phyloP scores from a whole-genome alignment of 1,284 basidiomycete genomes.

The Pisolithus thermaeus region DNA sequence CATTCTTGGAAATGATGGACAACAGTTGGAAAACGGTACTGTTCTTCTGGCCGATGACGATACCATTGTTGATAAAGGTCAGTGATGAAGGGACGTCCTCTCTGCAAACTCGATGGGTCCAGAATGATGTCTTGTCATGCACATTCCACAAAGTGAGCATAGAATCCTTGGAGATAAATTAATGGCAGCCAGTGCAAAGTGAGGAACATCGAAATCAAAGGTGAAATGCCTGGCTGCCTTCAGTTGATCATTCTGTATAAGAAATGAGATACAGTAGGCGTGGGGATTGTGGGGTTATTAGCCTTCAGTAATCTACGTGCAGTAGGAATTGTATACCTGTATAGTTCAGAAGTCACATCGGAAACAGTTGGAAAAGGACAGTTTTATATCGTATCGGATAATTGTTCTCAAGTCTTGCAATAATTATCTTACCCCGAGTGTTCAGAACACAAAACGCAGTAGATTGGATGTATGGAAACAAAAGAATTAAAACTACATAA shows the following conservation, averaged over 20 bases:
- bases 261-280: slow-evolving; percentile 74
- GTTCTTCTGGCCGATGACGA: slow-evolving; percentile 73
- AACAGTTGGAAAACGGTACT: slow-evolving; percentile 76
- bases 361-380: too few species aligned
- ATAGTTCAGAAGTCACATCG: too few species aligned
- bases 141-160: slow-evolving; percentile 74
- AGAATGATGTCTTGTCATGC: slow-evolving; percentile 66
- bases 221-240: slow-evolving; percentile 79
- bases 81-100: slow-evolving; percentile 74
- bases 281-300: slow-evolving; percentile 57
- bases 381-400: too few species aligned
- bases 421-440: too few species aligned
- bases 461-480: too few species aligned
- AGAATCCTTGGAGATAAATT: slow-evolving; percentile 73
- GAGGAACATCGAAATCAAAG: slow-evolving; percentile 73
- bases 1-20: slow-evolving; percentile 58
- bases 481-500: too few species aligned
- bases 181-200: too few species aligned
- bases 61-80: slow-evolving; percentile 72
- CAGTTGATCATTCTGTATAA: slow-evolving; percentile 65
- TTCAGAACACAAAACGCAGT: too few species aligned
- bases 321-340: too few species aligned
- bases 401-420: too few species aligned
- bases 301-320: too few species aligned
- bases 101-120: slow-evolving; percentile 65